Evolutionary conservation across 2,329 filamentous ascomycete genomes (phyloP), one percentile per base, ranked within the genome.

Genomic region (Colletotrichum cuscutae): DNA sequence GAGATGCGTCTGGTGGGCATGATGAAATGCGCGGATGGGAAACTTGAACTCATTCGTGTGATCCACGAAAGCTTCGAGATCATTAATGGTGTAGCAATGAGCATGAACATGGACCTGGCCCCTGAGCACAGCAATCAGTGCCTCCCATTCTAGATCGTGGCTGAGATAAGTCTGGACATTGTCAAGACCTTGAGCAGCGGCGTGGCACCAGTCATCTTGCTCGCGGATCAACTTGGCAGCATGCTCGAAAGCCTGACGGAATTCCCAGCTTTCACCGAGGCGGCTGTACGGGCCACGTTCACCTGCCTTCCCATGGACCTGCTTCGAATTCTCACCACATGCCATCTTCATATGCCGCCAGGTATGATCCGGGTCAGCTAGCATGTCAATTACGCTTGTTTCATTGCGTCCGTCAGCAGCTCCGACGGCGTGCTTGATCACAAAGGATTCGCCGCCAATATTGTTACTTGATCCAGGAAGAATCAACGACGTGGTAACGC

Each of bases 301-400:
- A 24, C 89, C 89, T 5, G 82, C 78, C 56, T 83, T 84, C 5
- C 90, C 90, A 73, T 93, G 92, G 0, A 90, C 82, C 1, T 86
- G 82, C 82, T 93, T 93, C 1, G 91, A 84, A 76, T 94, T 94
- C 80, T 94, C 92, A 32, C 92, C 92, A 75, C 91, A 94, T 0
- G 92, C 92, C 91, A 94, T 94, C 82, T 94, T 94, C 86, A 94
- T 92, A 79, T 92, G 93, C 12, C 92, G 86, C 89, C 91, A 92
- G 68, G 84, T 89, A 19, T 85, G 85, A 49, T 91, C 90, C 1
- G 91, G 91, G 64, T 93, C 90, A 1, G 92, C 91, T 6, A 93
- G 84, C 83, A 93, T 86, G 76, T 92, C 89, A 26, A 84, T 81
- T 2, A 89, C 89, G 66, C 90, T 92, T 37, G 91, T 87, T 78